These are phyloP conservation scores for Phialocephala subalpina DNA, from an alignment of 2,329 filamentous ascomycete species.

Conservation along the genomic window DNA sequence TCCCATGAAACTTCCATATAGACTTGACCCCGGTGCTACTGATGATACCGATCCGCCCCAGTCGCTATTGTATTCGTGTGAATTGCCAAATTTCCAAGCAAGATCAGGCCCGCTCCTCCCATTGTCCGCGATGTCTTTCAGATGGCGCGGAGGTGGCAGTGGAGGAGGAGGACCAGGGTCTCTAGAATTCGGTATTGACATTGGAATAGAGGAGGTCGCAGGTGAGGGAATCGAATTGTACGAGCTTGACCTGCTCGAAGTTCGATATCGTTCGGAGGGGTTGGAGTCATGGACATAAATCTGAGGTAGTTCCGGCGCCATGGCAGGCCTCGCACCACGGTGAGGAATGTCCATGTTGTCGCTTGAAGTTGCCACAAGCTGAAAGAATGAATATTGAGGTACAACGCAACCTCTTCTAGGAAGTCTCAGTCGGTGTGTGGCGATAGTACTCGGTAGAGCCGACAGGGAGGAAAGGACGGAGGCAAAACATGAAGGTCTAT, in stretches of 20 bases:
- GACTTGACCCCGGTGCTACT: constrained; percentile 57
- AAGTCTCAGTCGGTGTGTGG: constrained; percentile 36
- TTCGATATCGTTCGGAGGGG: constrained; percentile 41
- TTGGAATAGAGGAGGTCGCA: constrained; percentile 56
- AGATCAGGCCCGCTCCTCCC: constrained; percentile 69
- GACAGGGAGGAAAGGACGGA: constrained; percentile 32
- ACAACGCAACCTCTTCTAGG: constrained; percentile 23
- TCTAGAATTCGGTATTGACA: constrained; percentile 69
- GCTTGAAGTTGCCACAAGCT: constrained; percentile 37
- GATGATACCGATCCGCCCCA: constrained; percentile 52
- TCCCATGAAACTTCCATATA: constrained; percentile 52
- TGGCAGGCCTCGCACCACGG: constrained; percentile 32
- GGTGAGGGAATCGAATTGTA: constrained; percentile 46
- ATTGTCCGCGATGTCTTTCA: constrained; percentile 57
- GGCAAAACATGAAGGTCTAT: constrained; percentile 40
- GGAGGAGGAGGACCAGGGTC: constrained; percentile 61
- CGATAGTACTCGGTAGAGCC: constrained; percentile 38
- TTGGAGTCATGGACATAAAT: constrained; percentile 52
- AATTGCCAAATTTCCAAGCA: constrained; percentile 66
- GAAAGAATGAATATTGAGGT: constrained; percentile 31
- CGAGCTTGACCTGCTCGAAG: constrained; percentile 37
- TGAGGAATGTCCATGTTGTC: constrained; percentile 53
- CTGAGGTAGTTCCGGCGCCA: constrained; percentile 44
- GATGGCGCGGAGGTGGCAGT: constrained; percentile 67
- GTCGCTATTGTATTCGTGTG: constrained; percentile 52